Conservation (phyloP, 78 protist species). For the Paratrimastix pyriformis region DNA sequence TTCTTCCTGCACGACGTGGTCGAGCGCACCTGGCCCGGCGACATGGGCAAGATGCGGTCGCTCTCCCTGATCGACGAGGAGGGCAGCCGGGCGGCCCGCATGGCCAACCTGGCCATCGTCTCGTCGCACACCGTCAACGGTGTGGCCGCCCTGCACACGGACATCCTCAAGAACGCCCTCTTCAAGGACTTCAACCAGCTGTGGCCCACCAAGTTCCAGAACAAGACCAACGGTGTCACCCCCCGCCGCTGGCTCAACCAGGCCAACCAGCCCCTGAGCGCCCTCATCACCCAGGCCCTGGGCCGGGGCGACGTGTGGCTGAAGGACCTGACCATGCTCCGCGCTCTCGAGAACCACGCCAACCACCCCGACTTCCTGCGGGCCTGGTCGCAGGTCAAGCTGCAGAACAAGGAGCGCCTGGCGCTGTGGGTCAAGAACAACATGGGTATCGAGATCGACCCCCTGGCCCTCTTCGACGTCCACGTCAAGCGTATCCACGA, state of each 20-base stretch:
- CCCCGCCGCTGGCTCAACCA: constrained; percentile 86
- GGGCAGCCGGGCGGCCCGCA: constrained; percentile 53
- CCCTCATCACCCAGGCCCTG: too few relatives aligned
- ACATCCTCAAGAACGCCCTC: constrained; percentile 54
- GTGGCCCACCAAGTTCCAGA: constrained; percentile 70
- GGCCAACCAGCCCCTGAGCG: constrained; percentile 66
- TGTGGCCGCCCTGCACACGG: constrained; percentile 86
- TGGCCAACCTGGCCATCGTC: constrained; percentile 85
- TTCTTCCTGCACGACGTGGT: constrained; percentile 59
- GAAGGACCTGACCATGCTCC: constrained; percentile 17
- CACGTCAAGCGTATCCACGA: constrained; percentile 94
- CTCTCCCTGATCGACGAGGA: constrained; percentile 80
- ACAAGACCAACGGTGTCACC: constrained; percentile 93
- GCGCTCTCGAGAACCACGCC: constrained; percentile 42
- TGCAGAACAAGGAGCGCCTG: constrained; percentile 58
- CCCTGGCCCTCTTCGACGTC: constrained; percentile 75
- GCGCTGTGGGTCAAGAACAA: constrained; percentile 53
- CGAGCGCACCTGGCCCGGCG: background rate
- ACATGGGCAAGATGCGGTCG: constrained; percentile 18
- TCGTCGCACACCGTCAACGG: constrained; percentile 81
- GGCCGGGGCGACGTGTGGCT: background rate
- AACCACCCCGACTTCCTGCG: constrained; percentile 52
- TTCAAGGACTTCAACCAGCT: constrained; percentile 36
- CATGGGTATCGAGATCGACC: constrained; percentile 54
- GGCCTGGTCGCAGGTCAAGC: constrained; percentile 40